These are phyloP conservation scores for Lactarius trivialis DNA, from an alignment of 768 basidiomycete genomes.

Conservation along the genomic window DNA sequence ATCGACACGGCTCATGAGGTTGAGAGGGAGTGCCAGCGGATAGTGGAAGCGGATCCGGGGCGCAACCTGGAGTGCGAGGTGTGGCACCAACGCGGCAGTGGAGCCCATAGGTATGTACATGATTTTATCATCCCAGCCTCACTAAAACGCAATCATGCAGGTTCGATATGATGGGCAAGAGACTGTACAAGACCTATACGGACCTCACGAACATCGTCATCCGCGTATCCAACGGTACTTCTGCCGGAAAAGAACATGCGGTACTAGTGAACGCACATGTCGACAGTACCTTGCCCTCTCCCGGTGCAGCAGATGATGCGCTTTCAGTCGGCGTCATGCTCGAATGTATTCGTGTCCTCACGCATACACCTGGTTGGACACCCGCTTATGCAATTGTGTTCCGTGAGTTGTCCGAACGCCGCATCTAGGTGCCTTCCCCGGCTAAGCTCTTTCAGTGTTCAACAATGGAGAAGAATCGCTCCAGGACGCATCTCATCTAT, in stretches of 20 bases:
- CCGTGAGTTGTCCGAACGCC: conserved; percentile 41
- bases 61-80: conserved; percentile 84
- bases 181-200: conserved; percentile 81
- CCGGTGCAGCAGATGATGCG: conserved; percentile 86
- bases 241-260: conserved; percentile 68
- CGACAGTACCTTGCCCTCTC: conserved; percentile 84
- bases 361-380: conserved; percentile 59
- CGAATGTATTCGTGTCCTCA: conserved; percentile 75
- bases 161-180: conserved; percentile 87
- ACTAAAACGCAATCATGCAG: conserved; percentile 33
- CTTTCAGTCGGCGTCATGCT: conserved; percentile 88
- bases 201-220: conserved; percentile 86
- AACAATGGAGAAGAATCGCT: conserved; percentile 93
- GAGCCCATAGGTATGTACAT: conserved; percentile 68
- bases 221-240: conserved; percentile 74
- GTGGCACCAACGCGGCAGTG: conserved; percentile 85
- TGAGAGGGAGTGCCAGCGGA: conserved; percentile 52
- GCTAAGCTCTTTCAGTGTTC: conserved; percentile 53
- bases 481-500: conserved; percentile 92
- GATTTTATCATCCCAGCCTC: not conserved
- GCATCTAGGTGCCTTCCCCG: not conserved
- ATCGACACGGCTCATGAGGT: conserved; percentile 56
- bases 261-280: conserved; percentile 86
- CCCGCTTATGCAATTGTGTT: conserved; percentile 79
- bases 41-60: conserved; percentile 28